phyloP scores from a whole-genome alignment of 768 basidiomycete genomes.

The Suillus luteus region DNA sequence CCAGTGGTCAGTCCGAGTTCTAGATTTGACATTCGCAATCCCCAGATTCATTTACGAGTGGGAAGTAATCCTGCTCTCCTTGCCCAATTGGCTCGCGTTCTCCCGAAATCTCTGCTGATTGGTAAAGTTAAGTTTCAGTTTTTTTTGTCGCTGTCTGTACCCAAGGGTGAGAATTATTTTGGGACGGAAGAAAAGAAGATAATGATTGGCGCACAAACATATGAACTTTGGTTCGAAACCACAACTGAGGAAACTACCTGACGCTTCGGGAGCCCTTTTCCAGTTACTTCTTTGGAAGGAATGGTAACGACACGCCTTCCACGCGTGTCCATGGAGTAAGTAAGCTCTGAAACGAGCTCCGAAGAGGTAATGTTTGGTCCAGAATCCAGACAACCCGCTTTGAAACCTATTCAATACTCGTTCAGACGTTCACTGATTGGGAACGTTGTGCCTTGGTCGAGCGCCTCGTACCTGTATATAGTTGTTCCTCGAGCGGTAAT shows the following conservation, averaged over 20 bases:
- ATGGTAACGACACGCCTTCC: neutral
- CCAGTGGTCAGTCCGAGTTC: neutral
- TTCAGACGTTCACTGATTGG: neutral
- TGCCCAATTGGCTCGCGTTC: neutral
- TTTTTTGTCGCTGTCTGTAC: neutral
- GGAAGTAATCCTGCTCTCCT: neutral
- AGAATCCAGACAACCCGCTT: neutral
- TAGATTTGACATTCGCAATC: neutral
- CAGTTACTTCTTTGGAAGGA: conserved; percentile 1
- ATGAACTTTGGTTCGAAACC: neutral
- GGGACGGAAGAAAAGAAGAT: neutral
- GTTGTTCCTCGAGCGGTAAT: neutral
- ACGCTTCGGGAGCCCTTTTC: neutral
- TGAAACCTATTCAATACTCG: neutral
- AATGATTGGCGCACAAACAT: conserved; percentile 5
- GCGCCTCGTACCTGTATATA: neutral
- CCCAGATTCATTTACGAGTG: neutral
- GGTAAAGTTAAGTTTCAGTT: conserved; percentile 3
- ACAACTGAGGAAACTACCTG: neutral
- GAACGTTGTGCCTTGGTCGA: neutral
- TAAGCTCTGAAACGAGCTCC: neutral
- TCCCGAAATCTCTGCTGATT: neutral
- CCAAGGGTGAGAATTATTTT: conserved; percentile 1
- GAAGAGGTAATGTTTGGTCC: neutral
- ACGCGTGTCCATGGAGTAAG: conserved; percentile 1